These are phyloP conservation scores for Plectosphaerella cucumerina DNA, from an alignment of 2,329 filamentous ascomycete genomes.

Conservation along the genomic window DNA sequence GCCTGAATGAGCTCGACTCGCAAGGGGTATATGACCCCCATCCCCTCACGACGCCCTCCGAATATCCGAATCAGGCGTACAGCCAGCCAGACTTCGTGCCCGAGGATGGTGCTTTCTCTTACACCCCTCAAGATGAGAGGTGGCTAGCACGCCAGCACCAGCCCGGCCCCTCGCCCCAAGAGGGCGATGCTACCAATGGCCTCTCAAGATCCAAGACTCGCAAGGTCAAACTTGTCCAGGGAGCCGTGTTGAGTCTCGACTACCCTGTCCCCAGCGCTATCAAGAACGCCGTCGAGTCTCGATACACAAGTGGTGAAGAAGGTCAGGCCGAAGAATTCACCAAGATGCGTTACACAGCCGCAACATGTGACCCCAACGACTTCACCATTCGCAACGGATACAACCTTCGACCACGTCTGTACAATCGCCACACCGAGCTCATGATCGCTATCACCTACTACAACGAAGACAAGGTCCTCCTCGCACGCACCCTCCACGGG, in stretches of 20 bases:
- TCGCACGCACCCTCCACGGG: conserved; percentile 77
- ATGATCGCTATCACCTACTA: conserved; percentile 90
- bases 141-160: conserved; percentile 58
- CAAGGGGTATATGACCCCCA: conserved; percentile 35
- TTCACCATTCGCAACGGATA: conserved; percentile 91
- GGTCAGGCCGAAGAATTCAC: conserved; percentile 83
- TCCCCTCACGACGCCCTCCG: conserved; percentile 4
- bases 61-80: conserved; percentile 1
- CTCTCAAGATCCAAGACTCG: conserved; percentile 80
- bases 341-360: conserved; percentile 87
- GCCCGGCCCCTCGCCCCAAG: conserved; percentile 27
- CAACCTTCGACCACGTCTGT: conserved; percentile 85
- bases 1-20: conserved; percentile 74
- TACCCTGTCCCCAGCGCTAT: conserved; percentile 88
- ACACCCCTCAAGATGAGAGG: conserved; percentile 8
- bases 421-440: conserved; percentile 85
- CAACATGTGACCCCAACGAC: conserved; percentile 85
- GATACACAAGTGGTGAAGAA: conserved; percentile 72
- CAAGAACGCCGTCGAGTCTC: conserved; percentile 80
- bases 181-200: conserved; percentile 36
- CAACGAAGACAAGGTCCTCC: conserved; percentile 85
- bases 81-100: conserved; percentile 7
- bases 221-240: conserved; percentile 87
- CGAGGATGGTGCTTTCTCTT: conserved; percentile 22
- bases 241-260: conserved; percentile 81